These are phyloP conservation scores for Truncatella angustata DNA, from an alignment of 2,329 filamentous ascomycete species.

Conservation along the genomic window DNA sequence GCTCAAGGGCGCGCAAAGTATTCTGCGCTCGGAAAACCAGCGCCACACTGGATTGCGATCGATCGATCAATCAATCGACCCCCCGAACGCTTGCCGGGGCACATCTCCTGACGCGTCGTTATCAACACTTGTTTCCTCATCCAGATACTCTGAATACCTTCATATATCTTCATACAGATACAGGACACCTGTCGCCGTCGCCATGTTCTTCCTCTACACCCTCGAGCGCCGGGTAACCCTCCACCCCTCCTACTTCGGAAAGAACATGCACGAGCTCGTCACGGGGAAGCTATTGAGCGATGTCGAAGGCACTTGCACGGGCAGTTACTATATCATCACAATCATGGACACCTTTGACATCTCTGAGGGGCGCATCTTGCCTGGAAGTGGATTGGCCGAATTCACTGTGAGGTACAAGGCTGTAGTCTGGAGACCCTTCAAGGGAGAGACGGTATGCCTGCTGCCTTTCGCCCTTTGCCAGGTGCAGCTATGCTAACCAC, in stretches of 20 bases:
- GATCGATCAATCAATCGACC: too few relatives aligned
- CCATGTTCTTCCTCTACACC: slow-evolving; percentile 98
- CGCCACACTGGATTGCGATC: background rate
- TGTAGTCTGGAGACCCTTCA: slow-evolving; percentile 96
- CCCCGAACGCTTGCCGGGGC: too few relatives aligned
- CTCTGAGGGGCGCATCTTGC: slow-evolving; percentile 87
- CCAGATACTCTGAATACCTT: too few relatives aligned
- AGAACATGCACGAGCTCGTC: slow-evolving; percentile 88
- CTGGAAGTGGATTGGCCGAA: slow-evolving; percentile 86
- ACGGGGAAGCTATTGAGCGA: slow-evolving; percentile 87
- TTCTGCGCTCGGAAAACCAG: too few relatives aligned
- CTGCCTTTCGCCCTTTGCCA: slow-evolving; percentile 12
- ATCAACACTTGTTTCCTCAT: too few relatives aligned
- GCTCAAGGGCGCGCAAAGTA: too few relatives aligned
- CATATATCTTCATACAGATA: too few relatives aligned
- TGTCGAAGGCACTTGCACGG: slow-evolving; percentile 92
- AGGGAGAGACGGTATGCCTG: slow-evolving; percentile 85
- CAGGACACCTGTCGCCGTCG: too few relatives aligned
- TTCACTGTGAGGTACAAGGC: slow-evolving; percentile 95
- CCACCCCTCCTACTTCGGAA: slow-evolving; percentile 95
- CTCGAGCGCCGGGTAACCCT: slow-evolving; percentile 92
- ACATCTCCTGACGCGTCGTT: too few relatives aligned
- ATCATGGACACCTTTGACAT: slow-evolving; percentile 97
- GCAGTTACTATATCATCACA: slow-evolving; percentile 95
- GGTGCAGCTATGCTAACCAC: slow-evolving; percentile 20